Conservation (phyloP, 768 basidiomycete species). For the Trametes villosa region DNA sequence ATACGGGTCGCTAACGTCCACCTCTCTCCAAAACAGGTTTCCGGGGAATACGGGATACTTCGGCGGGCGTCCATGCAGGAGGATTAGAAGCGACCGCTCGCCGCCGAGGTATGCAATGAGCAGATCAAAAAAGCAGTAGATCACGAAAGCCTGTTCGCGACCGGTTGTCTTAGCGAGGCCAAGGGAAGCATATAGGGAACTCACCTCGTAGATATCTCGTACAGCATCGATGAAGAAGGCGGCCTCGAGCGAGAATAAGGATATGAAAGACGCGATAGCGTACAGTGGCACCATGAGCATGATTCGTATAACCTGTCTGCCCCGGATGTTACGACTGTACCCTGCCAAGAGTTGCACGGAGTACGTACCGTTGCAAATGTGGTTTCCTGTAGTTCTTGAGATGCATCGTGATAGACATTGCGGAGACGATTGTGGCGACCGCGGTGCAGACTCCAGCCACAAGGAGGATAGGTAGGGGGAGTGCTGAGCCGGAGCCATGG, state of each 20-base stretch:
- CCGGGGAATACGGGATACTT: constrained; percentile 88
- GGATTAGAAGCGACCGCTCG: constrained; percentile 89
- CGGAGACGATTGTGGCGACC: constrained; percentile 73
- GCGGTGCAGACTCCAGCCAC: constrained; percentile 66
- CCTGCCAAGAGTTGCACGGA: not conserved
- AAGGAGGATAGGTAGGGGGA: constrained; percentile 53
- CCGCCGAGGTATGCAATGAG: constrained; percentile 88
- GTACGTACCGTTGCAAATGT: constrained; percentile 68
- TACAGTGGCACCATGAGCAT: constrained; percentile 98
- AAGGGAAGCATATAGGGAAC: no score
- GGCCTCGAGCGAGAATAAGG: constrained; percentile 90
- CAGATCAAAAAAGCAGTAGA: constrained; percentile 89
- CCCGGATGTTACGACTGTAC: not conserved
- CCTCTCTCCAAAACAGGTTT: constrained; percentile 78
- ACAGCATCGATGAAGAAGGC: constrained; percentile 96
- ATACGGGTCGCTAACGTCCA: constrained; percentile 95
- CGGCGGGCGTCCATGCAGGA: constrained; percentile 89
- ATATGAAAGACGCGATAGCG: constrained; percentile 87
- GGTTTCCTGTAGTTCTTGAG: constrained; percentile 89
- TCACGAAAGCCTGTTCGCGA: constrained; percentile 84
- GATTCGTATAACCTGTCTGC: constrained; percentile 89
- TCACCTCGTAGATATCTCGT: constrained; percentile 94
- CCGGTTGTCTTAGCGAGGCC: no score
- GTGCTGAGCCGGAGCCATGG: constrained; percentile 59
- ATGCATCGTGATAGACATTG: constrained; percentile 77